Conservation (phyloP, 2,329 filamentous ascomycete genomes). For the Colletotrichum cereale region DNA sequence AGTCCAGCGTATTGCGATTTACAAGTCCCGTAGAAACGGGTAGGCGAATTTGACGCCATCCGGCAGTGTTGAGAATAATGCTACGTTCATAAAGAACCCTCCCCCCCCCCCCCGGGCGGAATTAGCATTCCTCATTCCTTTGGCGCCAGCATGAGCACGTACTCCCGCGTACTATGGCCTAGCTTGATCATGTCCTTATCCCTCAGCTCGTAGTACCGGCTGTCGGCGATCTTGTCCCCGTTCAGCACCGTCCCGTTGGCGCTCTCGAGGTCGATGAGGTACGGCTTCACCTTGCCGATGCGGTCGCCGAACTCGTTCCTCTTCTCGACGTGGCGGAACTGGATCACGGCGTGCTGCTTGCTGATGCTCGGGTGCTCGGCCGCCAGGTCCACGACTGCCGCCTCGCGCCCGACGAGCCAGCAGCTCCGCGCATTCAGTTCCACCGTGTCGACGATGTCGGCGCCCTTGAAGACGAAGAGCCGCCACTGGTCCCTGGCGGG, state of each 20-base stretch:
- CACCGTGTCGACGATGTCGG: constrained; percentile 84
- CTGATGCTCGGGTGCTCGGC: constrained; percentile 93
- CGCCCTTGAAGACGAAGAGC: constrained; percentile 91
- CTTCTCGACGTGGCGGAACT: constrained; percentile 89
- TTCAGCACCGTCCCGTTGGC: constrained; percentile 92
- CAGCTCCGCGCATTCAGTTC: constrained; percentile 82
- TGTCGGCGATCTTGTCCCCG: constrained; percentile 76
- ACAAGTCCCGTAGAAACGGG: neutral
- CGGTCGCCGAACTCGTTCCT: constrained; percentile 90
- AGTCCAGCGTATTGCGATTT: neutral
- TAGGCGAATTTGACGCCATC: neutral
- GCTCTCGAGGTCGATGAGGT: constrained; percentile 93
- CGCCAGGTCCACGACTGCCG: constrained; percentile 82
- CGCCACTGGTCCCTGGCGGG: constrained; percentile 84
- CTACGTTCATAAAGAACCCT: neutral
- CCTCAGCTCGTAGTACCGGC: constrained; percentile 86
- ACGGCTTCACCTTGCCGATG: constrained; percentile 83
- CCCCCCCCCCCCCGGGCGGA: neutral
- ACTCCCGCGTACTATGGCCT: constrained; percentile 89
- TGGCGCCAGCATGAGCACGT: constrained; percentile 88
- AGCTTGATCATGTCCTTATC: constrained; percentile 92
- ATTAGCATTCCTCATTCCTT: constrained; percentile 49
- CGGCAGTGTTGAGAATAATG: too few relatives aligned
- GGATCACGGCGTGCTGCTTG: constrained; percentile 95
- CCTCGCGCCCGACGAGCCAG: constrained; percentile 90